A percentile compares a stretch with the other conserved stretches of the same genome.
Evolutionary conservation across 1,284 basidiomycete species (phyloP).

Genomic region (Cryptococcus neoformans): DNA sequence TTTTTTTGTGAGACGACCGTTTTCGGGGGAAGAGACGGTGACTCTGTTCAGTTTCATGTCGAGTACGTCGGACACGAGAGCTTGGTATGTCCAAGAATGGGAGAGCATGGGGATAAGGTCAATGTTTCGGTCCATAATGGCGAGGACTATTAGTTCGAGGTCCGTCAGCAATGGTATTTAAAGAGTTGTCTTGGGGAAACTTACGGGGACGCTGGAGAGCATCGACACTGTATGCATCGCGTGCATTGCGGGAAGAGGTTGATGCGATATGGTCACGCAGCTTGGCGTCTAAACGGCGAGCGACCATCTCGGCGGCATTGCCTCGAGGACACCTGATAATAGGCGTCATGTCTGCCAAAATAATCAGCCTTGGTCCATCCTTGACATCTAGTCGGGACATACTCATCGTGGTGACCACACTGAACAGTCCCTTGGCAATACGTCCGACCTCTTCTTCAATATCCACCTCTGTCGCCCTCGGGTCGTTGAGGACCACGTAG

Average conservation of each 20-base stretch:
- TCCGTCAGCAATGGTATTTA: neutral
- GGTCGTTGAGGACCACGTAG: conserved; percentile 90
- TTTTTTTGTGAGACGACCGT: conserved; percentile 66
- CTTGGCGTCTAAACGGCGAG: conserved; percentile 89
- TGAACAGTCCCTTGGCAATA: conserved; percentile 86
- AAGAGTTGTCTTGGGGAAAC: conserved; percentile 32
- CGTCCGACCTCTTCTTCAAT: conserved; percentile 94
- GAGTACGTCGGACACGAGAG: conserved; percentile 94
- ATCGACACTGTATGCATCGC: conserved; percentile 65
- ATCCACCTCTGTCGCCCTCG: conserved; percentile 80
- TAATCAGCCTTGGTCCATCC: conserved; percentile 1
- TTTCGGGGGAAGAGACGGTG: conserved; percentile 63
- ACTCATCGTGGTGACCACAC: conserved; percentile 90
- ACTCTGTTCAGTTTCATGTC: conserved; percentile 97
- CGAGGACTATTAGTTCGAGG: conserved; percentile 61
- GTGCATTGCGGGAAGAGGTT: conserved; percentile 56
- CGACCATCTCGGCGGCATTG: conserved; percentile 98
- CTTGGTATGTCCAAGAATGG: conserved; percentile 99
- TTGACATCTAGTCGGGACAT: conserved; percentile 17
- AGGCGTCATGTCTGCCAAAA: conserved; percentile 72
- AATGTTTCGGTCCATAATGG: conserved; percentile 91
- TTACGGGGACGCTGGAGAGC: conserved; percentile 69
- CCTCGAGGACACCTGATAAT: conserved; percentile 93
- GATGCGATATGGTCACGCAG: conserved; percentile 86
- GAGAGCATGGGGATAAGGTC: conserved; percentile 93